These are phyloP conservation scores for Cryptococcus sp. DNA, from an alignment of 1,284 basidiomycete genomes.

Conservation along the genomic window DNA sequence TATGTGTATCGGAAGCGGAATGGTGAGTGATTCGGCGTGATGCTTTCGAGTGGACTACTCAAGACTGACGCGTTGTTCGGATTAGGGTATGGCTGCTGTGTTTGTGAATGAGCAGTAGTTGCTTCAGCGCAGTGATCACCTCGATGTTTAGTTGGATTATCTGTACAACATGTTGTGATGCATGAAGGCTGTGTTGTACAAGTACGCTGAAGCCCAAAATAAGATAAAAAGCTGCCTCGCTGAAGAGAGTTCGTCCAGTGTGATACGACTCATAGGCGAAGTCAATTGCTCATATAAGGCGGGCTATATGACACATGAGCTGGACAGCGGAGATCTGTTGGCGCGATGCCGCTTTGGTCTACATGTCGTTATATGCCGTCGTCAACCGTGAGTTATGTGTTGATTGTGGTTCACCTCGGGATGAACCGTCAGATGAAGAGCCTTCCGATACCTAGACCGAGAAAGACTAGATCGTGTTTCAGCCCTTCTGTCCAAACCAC, in stretches of 20 bases:
- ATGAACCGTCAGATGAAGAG: slow-evolving; percentile 12
- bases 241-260: no score
- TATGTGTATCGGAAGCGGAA: slow-evolving; percentile 94
- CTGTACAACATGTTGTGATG: slow-evolving; percentile 1
- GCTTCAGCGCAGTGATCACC: neutral
- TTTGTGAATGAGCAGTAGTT: slow-evolving; percentile 51
- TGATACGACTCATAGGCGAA: no score
- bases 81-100: slow-evolving; percentile 56
- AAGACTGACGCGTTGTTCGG: neutral
- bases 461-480: slow-evolving; percentile 12
- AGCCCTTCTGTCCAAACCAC: neutral
- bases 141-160: no score
- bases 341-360: neutral
- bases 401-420: neutral
- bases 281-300: no score
- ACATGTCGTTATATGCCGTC: neutral
- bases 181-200: neutral
- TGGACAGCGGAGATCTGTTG: no score
- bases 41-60: neutral
- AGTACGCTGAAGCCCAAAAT: no score
- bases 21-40: slow-evolving; percentile 65
- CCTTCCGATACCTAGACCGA: slow-evolving; percentile 21
- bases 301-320: no score
- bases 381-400: neutral
- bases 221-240: neutral